Evolutionary conservation across 2,329 filamentous ascomycete species (phyloP).

Genomic region (Thielaviopsis musarum): DNA sequence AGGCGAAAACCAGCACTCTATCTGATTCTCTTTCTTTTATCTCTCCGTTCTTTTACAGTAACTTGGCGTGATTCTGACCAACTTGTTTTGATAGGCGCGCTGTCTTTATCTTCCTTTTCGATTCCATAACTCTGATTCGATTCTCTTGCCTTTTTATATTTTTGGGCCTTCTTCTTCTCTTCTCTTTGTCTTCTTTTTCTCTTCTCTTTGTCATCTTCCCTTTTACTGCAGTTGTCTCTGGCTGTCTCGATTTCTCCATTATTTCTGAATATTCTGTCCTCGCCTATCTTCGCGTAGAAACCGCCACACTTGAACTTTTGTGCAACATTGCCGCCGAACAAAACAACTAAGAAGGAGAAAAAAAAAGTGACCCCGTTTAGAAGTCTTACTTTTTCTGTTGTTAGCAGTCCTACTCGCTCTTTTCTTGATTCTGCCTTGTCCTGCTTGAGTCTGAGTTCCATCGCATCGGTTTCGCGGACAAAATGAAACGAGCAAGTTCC

Average conservation of each 20-base stretch:
- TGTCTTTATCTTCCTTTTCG: too few relatives aligned
- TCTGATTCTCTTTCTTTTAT: too few relatives aligned
- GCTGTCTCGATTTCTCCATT: neutral
- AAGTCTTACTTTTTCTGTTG: neutral
- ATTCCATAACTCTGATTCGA: too few relatives aligned
- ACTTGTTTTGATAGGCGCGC: too few relatives aligned
- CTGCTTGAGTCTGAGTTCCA: neutral
- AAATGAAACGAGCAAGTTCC: neutral
- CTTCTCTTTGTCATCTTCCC: neutral
- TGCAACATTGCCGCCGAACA: neutral
- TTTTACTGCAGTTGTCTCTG: neutral
- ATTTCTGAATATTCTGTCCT: neutral
- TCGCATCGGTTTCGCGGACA: too few relatives aligned
- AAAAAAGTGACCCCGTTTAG: neutral
- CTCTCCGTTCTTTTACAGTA: too few relatives aligned
- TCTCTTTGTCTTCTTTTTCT: neutral
- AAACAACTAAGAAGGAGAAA: neutral
- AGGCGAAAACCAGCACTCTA: too few relatives aligned
- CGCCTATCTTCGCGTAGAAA: constrained; percentile 11
- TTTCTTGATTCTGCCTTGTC: neutral
- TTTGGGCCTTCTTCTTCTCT: neutral
- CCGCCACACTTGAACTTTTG: constrained; percentile 6
- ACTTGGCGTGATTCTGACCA: too few relatives aligned
- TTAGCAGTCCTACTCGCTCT: neutral
- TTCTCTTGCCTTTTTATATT: neutral